Base-by-base conservation (phyloP, 208 protist species). In the Porcisia deanei region DNA sequence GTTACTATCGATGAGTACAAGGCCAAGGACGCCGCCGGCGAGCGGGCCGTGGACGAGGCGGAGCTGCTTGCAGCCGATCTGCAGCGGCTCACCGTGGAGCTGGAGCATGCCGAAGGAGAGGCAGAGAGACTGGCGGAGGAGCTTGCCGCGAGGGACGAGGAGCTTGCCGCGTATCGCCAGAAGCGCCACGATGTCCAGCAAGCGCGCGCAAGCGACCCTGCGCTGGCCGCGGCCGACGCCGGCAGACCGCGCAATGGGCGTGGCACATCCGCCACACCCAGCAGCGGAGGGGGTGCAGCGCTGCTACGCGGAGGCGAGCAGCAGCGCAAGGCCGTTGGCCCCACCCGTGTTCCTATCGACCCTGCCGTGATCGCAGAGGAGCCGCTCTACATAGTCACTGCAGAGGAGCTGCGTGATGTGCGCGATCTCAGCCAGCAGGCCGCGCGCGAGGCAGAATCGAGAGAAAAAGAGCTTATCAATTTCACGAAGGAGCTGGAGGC, bases 1-100 rank as follows among this genome's bases (percentile, higher is more conserved):
- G 76, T 73, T 5, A 81, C 70, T 18, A 57, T 73, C 16, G 76
- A 72, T 53, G 76, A 81, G 64, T 68, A 68, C 75, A 75, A 61
- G 66, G 66, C 45, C 16, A 72, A 79, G 65, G 39, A 73, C 39
- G 67, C 52, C 34, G 66, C 66, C 3, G n/a, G 47, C n/a, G 54
- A 69, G 20, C 34, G 47, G 37, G 66, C 58, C 22, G 59, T 7
- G 34, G 66, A 61, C 5, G 73, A 77, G 25, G 73, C 61, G 45
- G 60, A 66, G 25, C 59, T n/a, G 3, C 34, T 75, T 4, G 58
- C 20, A 14, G 71, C 69, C 14, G 73, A 77, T 47, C 61, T 34
- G 61, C 14, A 77, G 63, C 45, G 34, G 1, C 69, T 52, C 47
- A 52, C 47, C 10, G 47, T 0, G 47, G 47, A 52, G 47, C 10